These are phyloP conservation scores for Lanzia echinophila DNA, from an alignment of 2,329 filamentous ascomycete species.

Conservation along the genomic window DNA sequence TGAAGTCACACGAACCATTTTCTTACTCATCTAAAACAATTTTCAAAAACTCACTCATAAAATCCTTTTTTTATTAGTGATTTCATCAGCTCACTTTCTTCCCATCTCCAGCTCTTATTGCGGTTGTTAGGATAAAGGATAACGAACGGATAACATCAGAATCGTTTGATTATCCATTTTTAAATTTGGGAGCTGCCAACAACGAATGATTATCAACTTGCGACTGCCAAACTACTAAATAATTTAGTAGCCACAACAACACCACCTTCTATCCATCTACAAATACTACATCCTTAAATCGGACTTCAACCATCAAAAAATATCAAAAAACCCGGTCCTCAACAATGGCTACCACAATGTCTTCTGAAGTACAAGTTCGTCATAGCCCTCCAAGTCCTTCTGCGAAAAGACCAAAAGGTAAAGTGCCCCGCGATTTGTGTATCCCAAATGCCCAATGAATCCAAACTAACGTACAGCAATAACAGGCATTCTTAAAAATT, in stretches of 20 bases:
- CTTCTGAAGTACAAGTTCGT: slow-evolving; percentile 21
- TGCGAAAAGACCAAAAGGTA: slow-evolving; percentile 33
- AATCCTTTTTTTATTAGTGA: background rate
- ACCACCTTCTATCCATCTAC: background rate
- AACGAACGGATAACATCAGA: too few species aligned
- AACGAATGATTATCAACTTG: background rate
- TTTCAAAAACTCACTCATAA: background rate
- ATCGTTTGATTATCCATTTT: too few species aligned
- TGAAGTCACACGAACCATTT: slow-evolving; percentile 6
- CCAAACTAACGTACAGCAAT: background rate
- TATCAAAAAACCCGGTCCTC: background rate
- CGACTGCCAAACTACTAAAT: background rate
- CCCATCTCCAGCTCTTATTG: background rate
- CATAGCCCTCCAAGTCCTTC: slow-evolving; percentile 30
- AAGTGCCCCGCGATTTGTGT: slow-evolving; percentile 3
- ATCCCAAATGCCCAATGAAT: slow-evolving; percentile 1
- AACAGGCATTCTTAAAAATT: slow-evolving; percentile 90
- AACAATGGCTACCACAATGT: slow-evolving; percentile 18
- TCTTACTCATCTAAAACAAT: background rate
- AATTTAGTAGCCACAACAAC: background rate
- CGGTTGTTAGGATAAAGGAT: background rate
- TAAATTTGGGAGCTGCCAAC: background rate
- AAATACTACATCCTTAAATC: background rate
- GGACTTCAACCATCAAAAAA: background rate
- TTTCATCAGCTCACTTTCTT: background rate